Conservation (phyloP, 176 grass and related monocot genomes). For the Triticum aestivum region DNA sequence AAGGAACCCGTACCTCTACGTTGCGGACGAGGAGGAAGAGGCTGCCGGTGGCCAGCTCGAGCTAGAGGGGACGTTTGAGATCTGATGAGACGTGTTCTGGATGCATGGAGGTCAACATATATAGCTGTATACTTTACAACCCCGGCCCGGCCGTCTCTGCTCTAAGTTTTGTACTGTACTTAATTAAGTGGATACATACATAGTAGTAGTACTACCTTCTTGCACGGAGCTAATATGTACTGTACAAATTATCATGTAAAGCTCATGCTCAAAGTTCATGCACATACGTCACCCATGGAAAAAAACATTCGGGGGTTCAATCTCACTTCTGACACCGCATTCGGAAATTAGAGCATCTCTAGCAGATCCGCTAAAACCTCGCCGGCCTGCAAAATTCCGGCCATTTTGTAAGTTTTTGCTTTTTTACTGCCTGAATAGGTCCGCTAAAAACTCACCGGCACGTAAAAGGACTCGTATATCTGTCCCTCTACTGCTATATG, state of each 20-base stretch:
- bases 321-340: no score
- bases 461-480: no score
- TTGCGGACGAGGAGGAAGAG: conserved; percentile 57
- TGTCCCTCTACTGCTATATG: no score
- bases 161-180: conserved; percentile 22
- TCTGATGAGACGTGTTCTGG: conserved; percentile 31
- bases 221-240: not conserved
- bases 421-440: no score
- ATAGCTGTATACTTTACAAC: no score
- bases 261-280: not conserved
- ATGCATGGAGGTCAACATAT: not conserved
- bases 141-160: no score
- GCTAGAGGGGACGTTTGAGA: conserved; percentile 52
- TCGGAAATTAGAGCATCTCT: no score
- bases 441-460: no score
- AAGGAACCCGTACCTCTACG: conserved; percentile 57
- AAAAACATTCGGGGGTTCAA: no score
- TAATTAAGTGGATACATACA: not conserved
- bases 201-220: not conserved
- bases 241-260: not conserved
- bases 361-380: no score
- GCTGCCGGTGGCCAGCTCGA: conserved; percentile 49
- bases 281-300: not conserved
- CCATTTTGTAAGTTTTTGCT: no score
- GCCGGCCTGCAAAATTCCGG: no score